Percentiles rank a stretch among this genome's conserved stretches.
Conservation (phyloP, 768 basidiomycete species). For the Gelatoporia subvermispora region DNA sequence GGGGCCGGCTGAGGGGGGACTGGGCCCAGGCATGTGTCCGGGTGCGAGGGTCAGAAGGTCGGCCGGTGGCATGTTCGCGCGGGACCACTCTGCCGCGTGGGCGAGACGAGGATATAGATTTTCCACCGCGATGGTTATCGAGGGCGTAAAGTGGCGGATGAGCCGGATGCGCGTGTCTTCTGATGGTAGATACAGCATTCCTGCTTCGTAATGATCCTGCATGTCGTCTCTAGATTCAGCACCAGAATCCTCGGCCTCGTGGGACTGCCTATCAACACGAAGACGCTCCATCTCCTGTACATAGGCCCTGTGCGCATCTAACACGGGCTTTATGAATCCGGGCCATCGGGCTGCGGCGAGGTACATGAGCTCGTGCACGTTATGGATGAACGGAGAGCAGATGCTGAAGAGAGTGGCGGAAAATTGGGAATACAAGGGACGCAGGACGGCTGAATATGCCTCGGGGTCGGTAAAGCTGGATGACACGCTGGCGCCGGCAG, state of each 20-base stretch:
- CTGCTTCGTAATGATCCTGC: background rate
- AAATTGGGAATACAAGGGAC: slow-evolving; percentile 62
- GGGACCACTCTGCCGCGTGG: slow-evolving; percentile 63
- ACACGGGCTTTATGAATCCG: slow-evolving; percentile 65
- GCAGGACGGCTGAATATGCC: slow-evolving; percentile 51
- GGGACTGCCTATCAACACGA: slow-evolving; percentile 12
- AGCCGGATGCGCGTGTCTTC: slow-evolving; percentile 68
- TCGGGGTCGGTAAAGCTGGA: slow-evolving; percentile 15
- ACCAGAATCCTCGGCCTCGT: slow-evolving; percentile 5
- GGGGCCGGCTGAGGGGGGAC: background rate
- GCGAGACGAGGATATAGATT: slow-evolving; percentile 62
- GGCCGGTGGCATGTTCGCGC: slow-evolving; percentile 40
- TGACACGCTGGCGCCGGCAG: background rate
- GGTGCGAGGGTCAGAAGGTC: slow-evolving; percentile 32
- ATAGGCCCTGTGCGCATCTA: slow-evolving; percentile 33
- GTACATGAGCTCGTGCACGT: slow-evolving; percentile 68
- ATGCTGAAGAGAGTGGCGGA: slow-evolving; percentile 50
- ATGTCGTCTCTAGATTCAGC: slow-evolving; percentile 15
- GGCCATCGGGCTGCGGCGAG: slow-evolving; percentile 79
- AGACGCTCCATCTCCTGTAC: background rate
- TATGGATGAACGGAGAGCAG: slow-evolving; percentile 60
- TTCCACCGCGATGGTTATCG: slow-evolving; percentile 58
- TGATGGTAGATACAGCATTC: slow-evolving; percentile 32
- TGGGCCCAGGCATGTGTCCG: slow-evolving; percentile 13
- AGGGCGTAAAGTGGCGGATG: slow-evolving; percentile 55